phyloP scores from a whole-genome alignment of 1,284 basidiomycete genomes.

The Phenoliferia sp. region DNA sequence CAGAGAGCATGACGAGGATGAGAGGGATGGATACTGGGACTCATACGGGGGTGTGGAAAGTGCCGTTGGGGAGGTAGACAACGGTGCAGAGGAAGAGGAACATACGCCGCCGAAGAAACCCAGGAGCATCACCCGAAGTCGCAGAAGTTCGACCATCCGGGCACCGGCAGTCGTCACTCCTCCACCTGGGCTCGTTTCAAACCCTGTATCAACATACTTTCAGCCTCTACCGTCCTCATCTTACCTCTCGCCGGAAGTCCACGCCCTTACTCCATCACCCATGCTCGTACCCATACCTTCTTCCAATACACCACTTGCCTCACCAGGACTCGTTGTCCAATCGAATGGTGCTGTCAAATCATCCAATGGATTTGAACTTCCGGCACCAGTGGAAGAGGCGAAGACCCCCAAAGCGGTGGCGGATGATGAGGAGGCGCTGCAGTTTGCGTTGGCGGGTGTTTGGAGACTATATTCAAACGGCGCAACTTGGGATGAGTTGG shows the following conservation, averaged over 20 bases:
- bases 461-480: not conserved
- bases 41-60: not conserved
- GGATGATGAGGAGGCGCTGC: not conserved
- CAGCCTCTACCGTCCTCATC: not conserved
- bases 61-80: not conserved
- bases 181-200: not conserved
- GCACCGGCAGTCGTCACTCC: not conserved
- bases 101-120: not conserved
- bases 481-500: not conserved
- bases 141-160: conserved; percentile 1
- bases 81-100: not conserved
- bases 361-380: not conserved
- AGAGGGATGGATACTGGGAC: not conserved
- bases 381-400: not conserved
- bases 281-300: not conserved
- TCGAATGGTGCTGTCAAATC: too few species aligned
- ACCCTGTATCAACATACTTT: not conserved
- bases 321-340: not conserved
- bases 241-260: not conserved
- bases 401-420: not conserved
- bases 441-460: conserved; percentile 7
- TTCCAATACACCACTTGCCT: not conserved
- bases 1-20: not conserved
- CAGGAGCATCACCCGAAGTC: not conserved
- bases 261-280: not conserved